These are phyloP conservation scores for Lupinus albus DNA, from an alignment of 306 rosid species.

Conservation along the genomic window DNA sequence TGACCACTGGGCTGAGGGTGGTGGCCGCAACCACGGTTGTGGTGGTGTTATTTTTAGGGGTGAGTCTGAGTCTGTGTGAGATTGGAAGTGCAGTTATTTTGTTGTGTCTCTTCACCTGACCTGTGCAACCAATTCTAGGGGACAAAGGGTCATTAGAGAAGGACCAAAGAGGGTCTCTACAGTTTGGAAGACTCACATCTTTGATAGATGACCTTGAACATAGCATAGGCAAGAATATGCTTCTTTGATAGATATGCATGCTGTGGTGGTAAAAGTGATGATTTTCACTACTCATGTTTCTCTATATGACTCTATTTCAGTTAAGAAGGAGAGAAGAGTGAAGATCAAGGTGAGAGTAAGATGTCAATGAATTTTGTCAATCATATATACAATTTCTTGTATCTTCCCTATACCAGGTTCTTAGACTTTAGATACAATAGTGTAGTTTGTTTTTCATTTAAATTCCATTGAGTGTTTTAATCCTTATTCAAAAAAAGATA, in stretches of 20 bases:
- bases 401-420: no score
- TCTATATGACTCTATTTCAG: background rate
- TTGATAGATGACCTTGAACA: conserved; percentile 65
- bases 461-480: no score
- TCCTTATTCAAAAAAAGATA: no score
- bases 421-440: no score
- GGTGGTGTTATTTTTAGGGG: conserved; percentile 28
- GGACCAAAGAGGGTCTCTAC: conserved; percentile 35
- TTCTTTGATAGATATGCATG: conserved; percentile 44
- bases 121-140: conserved; percentile 80
- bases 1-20: conserved; percentile 29
- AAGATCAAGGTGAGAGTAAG: conserved; percentile 6
- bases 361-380: conserved; percentile 15
- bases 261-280: conserved; percentile 37
- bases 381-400: no score
- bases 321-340: background rate
- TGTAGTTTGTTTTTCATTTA: no score
- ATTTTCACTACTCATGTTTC: conserved; percentile 53
- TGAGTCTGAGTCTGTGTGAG: conserved; percentile 39
- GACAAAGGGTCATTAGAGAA: conserved; percentile 62
- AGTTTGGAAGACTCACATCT: conserved; percentile 55
- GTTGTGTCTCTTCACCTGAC: conserved; percentile 82
- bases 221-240: conserved; percentile 73
- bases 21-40: conserved; percentile 3
- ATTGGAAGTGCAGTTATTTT: conserved; percentile 54